Evolutionary conservation across 306 rosid species (phyloP), one percentile per base, ranked within the genome.

Genomic region (Hippophae gyantsensis): DNA sequence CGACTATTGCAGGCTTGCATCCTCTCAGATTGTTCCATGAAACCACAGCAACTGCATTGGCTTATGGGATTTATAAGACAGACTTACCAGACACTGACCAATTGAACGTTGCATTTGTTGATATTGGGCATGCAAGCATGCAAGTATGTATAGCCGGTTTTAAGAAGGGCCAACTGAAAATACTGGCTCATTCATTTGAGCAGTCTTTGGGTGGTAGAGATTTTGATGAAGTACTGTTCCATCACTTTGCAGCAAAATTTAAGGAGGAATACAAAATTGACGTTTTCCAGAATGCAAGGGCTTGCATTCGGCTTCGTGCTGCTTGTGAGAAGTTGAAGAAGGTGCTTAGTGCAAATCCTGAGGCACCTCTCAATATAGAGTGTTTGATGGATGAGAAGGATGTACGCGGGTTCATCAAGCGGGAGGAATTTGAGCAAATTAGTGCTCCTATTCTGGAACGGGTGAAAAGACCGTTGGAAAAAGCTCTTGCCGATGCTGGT

Each of bases 371-470:
- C 63, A 86, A 88, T 67, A 85, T 93, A 23, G 99, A 93, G 67
- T 88, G 99, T 67, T 76, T 93, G 68, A 88, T 93, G 97, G 99
- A 92, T 9, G 99, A 92, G 72, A 92, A 88, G 64, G 99, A 92
- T 48, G 99, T 92, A 0, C 72, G 78, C 65, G 83, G 99, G 5
- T 67, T 65, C 66, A 93, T 93, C n/a, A 93, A 88, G 71, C 89
- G 99, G 26, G 99, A 93, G 0, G 99, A 93, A 51, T 84, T 93
- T 82, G 99, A 93, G 70, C 74, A 86, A 52, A 77, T 93, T 43
- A 71, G 85, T 74, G 42, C 78, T 64, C 97, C 97, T 7, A 88
- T 86, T 25, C 74, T 93, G 86, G 95, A 93, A 54, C 89, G 97
- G 6, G 97, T 88, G 56, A 88, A 86, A 58, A 77, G 66, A 58